Evolutionary conservation across 306 rosid genomes (phyloP), one percentile per base, ranked within the genome.

Genomic region (Trichosanthes cucumerina): DNA sequence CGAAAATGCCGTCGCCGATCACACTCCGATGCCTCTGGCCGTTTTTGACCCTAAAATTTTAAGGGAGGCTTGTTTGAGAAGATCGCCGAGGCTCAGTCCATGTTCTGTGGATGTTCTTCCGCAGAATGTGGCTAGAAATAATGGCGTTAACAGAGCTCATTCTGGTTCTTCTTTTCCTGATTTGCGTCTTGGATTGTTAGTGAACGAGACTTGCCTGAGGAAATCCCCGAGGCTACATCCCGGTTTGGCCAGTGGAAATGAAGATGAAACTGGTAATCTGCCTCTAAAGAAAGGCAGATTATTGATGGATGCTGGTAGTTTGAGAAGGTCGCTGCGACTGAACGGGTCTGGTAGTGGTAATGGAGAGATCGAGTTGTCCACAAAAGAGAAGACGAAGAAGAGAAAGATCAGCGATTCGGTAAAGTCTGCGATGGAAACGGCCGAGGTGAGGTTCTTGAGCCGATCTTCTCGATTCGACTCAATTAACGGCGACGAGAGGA

Each of bases 271-370:
- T 69, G 23, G 36, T 26, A 3, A 52, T 59, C 18, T 38, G 16
- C 15, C 50, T 16, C 9, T 53, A 12, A 12, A 23, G 39, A 41
- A 76, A 39, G 23, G 38, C 13, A 57, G 34, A 58, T 18, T 57
- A 70, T 0, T 23, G 5, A 6, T 19, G 76, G 69, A 69, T 75
- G 70, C 81, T 50, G 34, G 10, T 11, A 70, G 24, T 70, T 19
- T 60, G 64, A 68, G 87, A 70, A 85, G 83, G 79, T 90, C 91
- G 38, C 82, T 81, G 19, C 76, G 88, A 11, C 71, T 85, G 0
- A 38, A 79, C 18, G 66, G 74, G 19, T 69, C 75, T n/a, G 54
- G 36, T 54, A 7, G 39, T 15, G 33, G 23, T 5, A 71, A 13
- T 21, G 76, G 50, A 23, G 56, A 23, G 56, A 31, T 2, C 53